Evolutionary conservation across 495 filamentous ascomycete species (phyloP).

Genomic region (Trichoderma asperelloides): DNA sequence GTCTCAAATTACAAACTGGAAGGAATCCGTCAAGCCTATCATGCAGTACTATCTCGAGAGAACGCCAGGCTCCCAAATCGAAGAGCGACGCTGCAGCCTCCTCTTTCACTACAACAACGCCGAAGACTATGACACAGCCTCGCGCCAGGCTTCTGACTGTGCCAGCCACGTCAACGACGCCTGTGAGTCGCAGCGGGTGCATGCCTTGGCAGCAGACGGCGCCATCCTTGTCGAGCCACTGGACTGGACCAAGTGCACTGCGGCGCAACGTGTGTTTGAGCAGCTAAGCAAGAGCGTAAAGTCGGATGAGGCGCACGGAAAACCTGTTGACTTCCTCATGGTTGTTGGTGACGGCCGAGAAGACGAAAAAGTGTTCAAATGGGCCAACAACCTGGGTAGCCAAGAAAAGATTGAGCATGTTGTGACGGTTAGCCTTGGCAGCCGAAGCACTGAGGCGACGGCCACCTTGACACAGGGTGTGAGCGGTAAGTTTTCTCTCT

Average conservation of each 20-base stretch:
- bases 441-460: constrained; percentile 76
- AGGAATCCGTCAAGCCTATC: constrained; percentile 63
- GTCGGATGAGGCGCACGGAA: constrained; percentile 27
- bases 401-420: constrained; percentile 51
- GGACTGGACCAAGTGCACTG: constrained; percentile 76
- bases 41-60: constrained; percentile 82
- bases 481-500: constrained; percentile 52
- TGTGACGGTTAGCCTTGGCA: constrained; percentile 75
- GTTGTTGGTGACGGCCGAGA: constrained; percentile 83
- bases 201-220: constrained; percentile 69
- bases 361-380: constrained; percentile 85
- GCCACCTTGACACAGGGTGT: constrained; percentile 82
- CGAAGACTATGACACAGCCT: constrained; percentile 62
- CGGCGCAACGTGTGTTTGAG: constrained; percentile 60
- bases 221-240: constrained; percentile 72
- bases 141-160: constrained; percentile 73
- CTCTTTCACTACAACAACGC: constrained; percentile 80
- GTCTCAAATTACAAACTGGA: constrained; percentile 61
- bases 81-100: constrained; percentile 76
- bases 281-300: constrained; percentile 37
- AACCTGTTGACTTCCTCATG: constrained; percentile 70
- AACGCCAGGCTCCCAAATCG: constrained; percentile 75
- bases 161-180: constrained; percentile 91
- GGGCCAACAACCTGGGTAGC: constrained; percentile 68
- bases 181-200: constrained; percentile 70